phyloP scores from a whole-genome alignment of 2,329 filamentous ascomycete species.

The Meredithiella fracta region DNA sequence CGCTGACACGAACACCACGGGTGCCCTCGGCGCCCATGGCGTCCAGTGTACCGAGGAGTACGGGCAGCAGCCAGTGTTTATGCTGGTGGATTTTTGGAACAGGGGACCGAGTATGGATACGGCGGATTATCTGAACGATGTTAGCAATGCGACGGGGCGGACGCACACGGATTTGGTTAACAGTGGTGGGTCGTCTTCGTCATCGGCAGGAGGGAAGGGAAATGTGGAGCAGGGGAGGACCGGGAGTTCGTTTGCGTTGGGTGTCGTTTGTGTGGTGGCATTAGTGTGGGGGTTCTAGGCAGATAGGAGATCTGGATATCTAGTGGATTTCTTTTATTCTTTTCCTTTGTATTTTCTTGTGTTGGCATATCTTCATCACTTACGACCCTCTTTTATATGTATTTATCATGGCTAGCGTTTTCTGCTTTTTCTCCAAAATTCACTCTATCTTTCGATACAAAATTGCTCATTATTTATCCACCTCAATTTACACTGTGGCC shows the following conservation, averaged over 20 bases:
- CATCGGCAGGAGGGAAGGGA: not conserved
- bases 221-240: not conserved
- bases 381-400: not conserved
- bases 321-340: not conserved
- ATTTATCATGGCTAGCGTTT: not conserved
- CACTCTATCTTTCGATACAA: no score
- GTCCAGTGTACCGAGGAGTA: constrained; percentile 39
- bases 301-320: no score
- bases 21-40: constrained; percentile 38
- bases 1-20: constrained; percentile 33
- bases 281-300: not conserved
- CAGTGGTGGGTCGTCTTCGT: constrained; percentile 3
- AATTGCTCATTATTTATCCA: no score
- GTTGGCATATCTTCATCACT: not conserved
- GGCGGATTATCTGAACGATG: constrained; percentile 50
- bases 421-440: no score
- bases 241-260: constrained; percentile 2
- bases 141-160: constrained; percentile 10
- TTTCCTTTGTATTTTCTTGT: not conserved
- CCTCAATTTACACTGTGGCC: no score
- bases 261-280: not conserved
- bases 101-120: constrained; percentile 52
- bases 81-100: constrained; percentile 69
- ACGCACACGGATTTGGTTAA: constrained; percentile 10
- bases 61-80: constrained; percentile 49